Percentiles rank a stretch among this genome's conserved stretches.
These are phyloP conservation scores for Saccharomycopsis fodiens DNA, from an alignment of 805 yeast species.

Conservation along the genomic window DNA sequence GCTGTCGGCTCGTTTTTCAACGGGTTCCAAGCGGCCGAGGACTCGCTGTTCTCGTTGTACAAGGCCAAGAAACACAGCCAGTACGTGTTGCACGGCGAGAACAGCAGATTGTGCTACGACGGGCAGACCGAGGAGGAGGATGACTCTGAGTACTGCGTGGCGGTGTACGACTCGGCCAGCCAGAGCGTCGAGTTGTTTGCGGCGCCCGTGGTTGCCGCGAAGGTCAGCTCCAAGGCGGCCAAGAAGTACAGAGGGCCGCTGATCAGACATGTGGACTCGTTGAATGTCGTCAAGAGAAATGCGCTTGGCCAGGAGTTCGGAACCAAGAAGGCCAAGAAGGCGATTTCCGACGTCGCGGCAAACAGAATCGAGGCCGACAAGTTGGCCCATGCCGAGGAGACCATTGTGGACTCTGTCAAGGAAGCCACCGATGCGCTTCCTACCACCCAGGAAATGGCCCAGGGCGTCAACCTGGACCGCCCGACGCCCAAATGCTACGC, in stretches of 20 bases:
- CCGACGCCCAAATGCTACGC: slow-evolving; percentile 75
- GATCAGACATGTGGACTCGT: slow-evolving; percentile 48
- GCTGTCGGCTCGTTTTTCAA: slow-evolving; percentile 73
- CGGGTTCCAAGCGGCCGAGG: slow-evolving; percentile 57
- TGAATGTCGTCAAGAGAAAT: slow-evolving; percentile 55
- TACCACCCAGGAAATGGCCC: slow-evolving; percentile 43
- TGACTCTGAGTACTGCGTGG: slow-evolving; percentile 55
- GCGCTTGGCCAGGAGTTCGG: slow-evolving; percentile 95
- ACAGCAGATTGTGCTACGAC: slow-evolving; percentile 61
- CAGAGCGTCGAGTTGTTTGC: slow-evolving; percentile 58
- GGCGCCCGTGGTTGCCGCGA: slow-evolving; percentile 55
- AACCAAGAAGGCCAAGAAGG: slow-evolving; percentile 92
- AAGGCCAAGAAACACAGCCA: slow-evolving; percentile 33
- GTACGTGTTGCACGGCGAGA: slow-evolving; percentile 66
- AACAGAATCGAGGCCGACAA: slow-evolving; percentile 82
- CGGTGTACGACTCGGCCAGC: slow-evolving; percentile 64
- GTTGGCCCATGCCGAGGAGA: slow-evolving; percentile 65
- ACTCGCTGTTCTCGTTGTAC: slow-evolving; percentile 57
- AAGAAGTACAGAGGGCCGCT: slow-evolving; percentile 54
- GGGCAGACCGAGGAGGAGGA: slow-evolving; percentile 41
- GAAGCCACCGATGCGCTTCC: slow-evolving; percentile 69
- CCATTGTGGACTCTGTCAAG: slow-evolving; percentile 75
- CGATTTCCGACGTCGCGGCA: slow-evolving; percentile 70
- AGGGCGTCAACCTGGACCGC: slow-evolving; percentile 54
- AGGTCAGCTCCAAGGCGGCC: slow-evolving; percentile 54